Percentiles rank a stretch among this genome's conserved stretches.
These are phyloP conservation scores for Lachnellula subtilissima DNA, from an alignment of 2,329 filamentous ascomycete species.

Conservation along the genomic window DNA sequence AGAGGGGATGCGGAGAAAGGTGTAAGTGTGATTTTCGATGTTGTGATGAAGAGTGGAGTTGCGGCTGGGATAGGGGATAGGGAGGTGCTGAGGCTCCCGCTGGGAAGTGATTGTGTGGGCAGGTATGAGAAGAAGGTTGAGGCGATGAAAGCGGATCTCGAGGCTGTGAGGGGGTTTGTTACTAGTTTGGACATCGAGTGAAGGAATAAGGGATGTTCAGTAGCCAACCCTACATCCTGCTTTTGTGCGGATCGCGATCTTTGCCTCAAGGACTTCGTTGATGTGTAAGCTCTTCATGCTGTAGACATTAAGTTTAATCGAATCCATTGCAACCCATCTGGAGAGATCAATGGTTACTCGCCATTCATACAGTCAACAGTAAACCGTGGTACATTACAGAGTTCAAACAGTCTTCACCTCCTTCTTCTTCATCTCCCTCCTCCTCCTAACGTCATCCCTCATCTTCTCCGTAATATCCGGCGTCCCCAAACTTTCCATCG, in stretches of 20 bases:
- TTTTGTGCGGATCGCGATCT: no score
- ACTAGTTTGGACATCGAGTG: neutral
- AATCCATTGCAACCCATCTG: no score
- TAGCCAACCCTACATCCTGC: no score
- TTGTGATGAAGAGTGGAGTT: neutral
- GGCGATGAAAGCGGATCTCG: slow-evolving; percentile 1
- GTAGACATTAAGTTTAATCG: no score
- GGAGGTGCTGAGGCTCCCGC: slow-evolving; percentile 1
- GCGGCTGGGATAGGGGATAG: neutral
- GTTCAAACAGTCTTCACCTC: no score
- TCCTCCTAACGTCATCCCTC: slow-evolving; percentile 2
- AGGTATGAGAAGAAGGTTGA: slow-evolving; percentile 6
- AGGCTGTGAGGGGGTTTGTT: slow-evolving; percentile 3
- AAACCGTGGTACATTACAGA: no score
- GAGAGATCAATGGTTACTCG: no score
- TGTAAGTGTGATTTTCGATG: neutral
- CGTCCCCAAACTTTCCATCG: neutral
- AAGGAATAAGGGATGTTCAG: no score
- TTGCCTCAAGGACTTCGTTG: no score
- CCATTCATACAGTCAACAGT: no score
- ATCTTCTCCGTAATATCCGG: slow-evolving; percentile 4
- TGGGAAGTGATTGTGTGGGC: slow-evolving; percentile 4
- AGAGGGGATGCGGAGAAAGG: neutral
- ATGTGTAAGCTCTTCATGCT: no score
- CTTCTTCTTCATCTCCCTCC: neutral